Conservation (phyloP, 495 filamentous ascomycete genomes). For the Penicillium taxi region DNA sequence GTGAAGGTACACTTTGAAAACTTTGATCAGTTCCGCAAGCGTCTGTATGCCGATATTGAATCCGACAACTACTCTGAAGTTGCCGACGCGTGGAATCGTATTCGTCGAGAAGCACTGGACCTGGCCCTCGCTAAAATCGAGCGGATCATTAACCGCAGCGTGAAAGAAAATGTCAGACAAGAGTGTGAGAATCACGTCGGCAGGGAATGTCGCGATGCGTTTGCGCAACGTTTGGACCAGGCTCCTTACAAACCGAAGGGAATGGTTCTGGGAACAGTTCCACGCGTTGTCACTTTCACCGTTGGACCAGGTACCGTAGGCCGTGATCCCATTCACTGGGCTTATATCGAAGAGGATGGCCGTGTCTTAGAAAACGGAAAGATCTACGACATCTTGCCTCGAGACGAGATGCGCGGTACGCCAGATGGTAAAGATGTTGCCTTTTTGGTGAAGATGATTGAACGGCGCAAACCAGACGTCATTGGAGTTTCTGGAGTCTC, state of each 20-base stretch:
- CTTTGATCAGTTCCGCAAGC: conserved; percentile 60
- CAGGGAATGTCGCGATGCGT: conserved; percentile 73
- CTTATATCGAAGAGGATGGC: conserved; percentile 88
- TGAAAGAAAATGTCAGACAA: conserved; percentile 85
- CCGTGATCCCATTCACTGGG: conserved; percentile 78
- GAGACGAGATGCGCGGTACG: conserved; percentile 59
- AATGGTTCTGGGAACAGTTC: conserved; percentile 80
- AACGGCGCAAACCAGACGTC: conserved; percentile 76
- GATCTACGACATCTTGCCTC: conserved; percentile 63
- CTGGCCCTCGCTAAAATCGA: conserved; percentile 75
- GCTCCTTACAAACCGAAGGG: conserved; percentile 92
- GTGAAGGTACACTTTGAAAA: conserved; percentile 70
- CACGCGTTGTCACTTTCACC: conserved; percentile 77
- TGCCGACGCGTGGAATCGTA: conserved; percentile 89
- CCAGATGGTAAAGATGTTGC: conserved; percentile 54
- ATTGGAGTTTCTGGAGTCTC: conserved; percentile 87
- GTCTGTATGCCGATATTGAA: conserved; percentile 71
- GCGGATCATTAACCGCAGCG: conserved; percentile 71
- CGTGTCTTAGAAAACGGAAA: conserved; percentile 81
- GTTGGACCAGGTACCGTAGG: conserved; percentile 66
- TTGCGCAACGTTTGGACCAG: conserved; percentile 82
- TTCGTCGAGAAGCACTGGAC: conserved; percentile 76
- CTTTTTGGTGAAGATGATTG: conserved; percentile 63
- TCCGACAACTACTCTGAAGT: conserved; percentile 93
- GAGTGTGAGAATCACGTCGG: conserved; percentile 87